Base-by-base conservation (phyloP, 495 filamentous ascomycete genomes). In the Daldinia loculata region DNA sequence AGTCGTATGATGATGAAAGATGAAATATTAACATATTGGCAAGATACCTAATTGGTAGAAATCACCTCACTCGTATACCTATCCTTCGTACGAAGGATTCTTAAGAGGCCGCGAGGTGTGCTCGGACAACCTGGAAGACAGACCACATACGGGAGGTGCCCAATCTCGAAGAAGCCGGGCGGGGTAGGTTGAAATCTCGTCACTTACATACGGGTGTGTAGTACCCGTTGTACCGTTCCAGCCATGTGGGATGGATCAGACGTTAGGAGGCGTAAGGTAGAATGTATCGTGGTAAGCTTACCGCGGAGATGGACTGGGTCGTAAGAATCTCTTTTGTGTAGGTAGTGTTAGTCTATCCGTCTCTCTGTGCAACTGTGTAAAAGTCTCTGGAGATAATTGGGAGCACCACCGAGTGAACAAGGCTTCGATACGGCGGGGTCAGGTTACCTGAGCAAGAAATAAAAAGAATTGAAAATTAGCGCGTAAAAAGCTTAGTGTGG, bases 401-500 rank as follows among this genome's bases (percentile, higher is more conserved):
- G 27, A 29, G 4, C 4, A 29, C 27, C 4, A 29, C 27, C 26
- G 26, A 27, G 26, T 29, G 27, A 29, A 29, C 3, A 29, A 6
- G 5, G 6, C 17, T 22, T 12, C 2, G 9, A 45, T 17, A 19
- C 17, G 17, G 41, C 17, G 17, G 8, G 17, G 41, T 45, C 41
- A 45, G 19, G 9, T 24, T 48, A 48, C 8, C 2, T 45, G 9
- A 48, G 9, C 6, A 48, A 9, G 17, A 48, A 48, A 24, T 8
- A 19, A 48, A 19, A 22, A 48, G 22, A 24, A 43, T 5, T 32
- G 38, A 36, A 41, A 62, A 51, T 70, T 50, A 50, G 60, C 15
- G 15, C 8, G 17, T 15, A 71, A 63, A 58, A 15, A 58, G 61
- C 15, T 70, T 61, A 71, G 63, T 30, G 51, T 62, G 27, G 38